These are phyloP conservation scores for Dentipellis sp. DNA, from an alignment of 768 basidiomycete species.

Conservation along the genomic window DNA sequence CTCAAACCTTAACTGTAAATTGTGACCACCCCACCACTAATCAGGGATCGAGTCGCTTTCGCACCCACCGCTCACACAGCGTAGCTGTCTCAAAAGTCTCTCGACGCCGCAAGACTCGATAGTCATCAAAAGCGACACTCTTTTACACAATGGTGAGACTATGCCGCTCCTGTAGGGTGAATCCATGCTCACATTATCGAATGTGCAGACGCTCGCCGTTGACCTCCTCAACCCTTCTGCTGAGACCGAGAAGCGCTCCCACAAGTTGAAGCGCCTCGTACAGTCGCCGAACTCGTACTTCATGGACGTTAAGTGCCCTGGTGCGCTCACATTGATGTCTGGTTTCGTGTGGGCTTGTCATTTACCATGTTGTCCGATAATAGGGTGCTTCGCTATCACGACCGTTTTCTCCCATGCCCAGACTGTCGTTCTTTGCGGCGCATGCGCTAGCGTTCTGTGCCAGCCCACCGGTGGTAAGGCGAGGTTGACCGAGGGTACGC, in stretches of 20 bases:
- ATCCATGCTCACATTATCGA: not conserved
- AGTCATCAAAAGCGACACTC: not conserved
- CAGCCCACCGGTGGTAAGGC: constrained; percentile 99
- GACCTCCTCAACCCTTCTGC: constrained; percentile 95
- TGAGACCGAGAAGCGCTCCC: constrained; percentile 78
- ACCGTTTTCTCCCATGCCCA: constrained; percentile 99
- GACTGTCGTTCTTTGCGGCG: constrained; percentile 89
- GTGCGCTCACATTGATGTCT: constrained; percentile 34
- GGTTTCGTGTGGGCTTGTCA: not conserved
- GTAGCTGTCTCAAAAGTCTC: constrained; percentile 2
- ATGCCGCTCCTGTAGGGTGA: not conserved
- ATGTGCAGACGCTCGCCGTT: constrained; percentile 78
- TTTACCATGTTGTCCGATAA: not conserved
- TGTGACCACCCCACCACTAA: constrained; percentile 2
- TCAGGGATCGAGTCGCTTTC: not conserved
- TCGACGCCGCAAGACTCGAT: not conserved
- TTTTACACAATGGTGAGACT: not conserved
- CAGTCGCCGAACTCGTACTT: constrained; percentile 99
- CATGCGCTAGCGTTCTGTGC: constrained; percentile 91
- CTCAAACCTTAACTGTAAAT: constrained; percentile 13
- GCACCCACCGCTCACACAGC: not conserved
- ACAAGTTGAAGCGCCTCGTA: constrained; percentile 99
- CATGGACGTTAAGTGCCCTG: constrained; percentile 99
- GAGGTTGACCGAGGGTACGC: constrained; percentile 92
- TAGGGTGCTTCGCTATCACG: constrained; percentile 90